Conservation (phyloP, 2,329 filamentous ascomycete genomes). For the Fusarium domesticum region DNA sequence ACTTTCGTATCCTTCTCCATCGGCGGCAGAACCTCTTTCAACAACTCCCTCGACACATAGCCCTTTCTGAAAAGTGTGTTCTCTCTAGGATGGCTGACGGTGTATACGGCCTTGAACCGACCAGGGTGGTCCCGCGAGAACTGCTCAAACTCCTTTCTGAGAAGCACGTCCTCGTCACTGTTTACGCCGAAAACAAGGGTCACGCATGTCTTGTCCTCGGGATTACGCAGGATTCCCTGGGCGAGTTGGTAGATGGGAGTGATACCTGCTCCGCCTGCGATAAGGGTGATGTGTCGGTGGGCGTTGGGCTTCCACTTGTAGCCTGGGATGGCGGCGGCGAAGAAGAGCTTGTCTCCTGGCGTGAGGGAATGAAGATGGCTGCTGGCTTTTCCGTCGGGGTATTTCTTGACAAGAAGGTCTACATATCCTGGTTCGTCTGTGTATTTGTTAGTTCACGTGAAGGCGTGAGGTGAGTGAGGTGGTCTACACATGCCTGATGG, state of each 20-base stretch:
- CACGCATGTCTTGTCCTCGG: constrained; percentile 59
- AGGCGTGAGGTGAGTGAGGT: fast-evolving
- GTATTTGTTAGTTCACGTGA: neutral
- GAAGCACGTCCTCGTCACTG: constrained; percentile 55
- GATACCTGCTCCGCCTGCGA: constrained; percentile 71
- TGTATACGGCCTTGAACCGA: constrained; percentile 57
- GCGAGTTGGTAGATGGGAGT: constrained; percentile 67
- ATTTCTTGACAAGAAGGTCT: constrained; percentile 66
- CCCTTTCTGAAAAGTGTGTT: constrained; percentile 49
- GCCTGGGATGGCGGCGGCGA: constrained; percentile 53
- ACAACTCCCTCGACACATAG: constrained; percentile 54
- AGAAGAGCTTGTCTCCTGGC: constrained; percentile 59
- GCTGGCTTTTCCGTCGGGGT: constrained; percentile 63
- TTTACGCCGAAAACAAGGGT: constrained; percentile 67
- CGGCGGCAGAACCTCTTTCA: constrained; percentile 47
- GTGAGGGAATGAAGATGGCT: constrained; percentile 62
- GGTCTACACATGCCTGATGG: constrained; percentile 13
- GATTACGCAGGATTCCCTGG: constrained; percentile 59
- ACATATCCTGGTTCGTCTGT: constrained; percentile 54
- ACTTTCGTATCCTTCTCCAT: constrained; percentile 50
- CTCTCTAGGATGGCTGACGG: constrained; percentile 48
- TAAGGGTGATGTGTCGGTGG: constrained; percentile 54
- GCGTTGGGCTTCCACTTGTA: constrained; percentile 53
- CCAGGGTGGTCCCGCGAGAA: constrained; percentile 51
- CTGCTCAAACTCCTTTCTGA: constrained; percentile 55